Evolutionary conservation across 305 asterid species (phyloP).

Genomic region (Fraxinus latifolia): DNA sequence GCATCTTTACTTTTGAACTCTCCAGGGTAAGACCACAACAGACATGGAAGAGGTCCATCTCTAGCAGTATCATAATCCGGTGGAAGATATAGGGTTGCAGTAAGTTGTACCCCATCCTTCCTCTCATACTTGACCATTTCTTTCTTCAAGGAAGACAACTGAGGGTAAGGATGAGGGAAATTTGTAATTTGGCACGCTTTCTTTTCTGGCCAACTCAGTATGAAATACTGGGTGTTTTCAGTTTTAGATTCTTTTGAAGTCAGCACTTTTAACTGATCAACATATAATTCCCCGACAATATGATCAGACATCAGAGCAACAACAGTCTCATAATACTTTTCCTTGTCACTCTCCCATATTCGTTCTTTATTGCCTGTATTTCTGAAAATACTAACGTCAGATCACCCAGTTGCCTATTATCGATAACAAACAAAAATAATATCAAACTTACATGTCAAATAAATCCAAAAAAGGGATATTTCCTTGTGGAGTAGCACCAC

Average conservation of each 20-base stretch:
- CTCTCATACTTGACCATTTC: slow-evolving; percentile 91
- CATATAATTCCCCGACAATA: slow-evolving; percentile 56
- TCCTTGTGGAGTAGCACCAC: slow-evolving; percentile 95
- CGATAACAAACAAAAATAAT: slow-evolving; percentile 25
- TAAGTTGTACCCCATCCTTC: slow-evolving; percentile 95
- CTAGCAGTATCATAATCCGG: slow-evolving; percentile 79
- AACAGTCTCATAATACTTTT: slow-evolving; percentile 71
- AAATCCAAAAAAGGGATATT: slow-evolving; percentile 85
- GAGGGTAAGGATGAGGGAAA: slow-evolving; percentile 96
- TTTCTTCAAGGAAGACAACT: slow-evolving; percentile 76
- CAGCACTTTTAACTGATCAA: slow-evolving; percentile 59
- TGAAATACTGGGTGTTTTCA: slow-evolving; percentile 81
- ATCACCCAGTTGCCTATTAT: slow-evolving; percentile 20
- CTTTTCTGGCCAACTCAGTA: slow-evolving; percentile 84
- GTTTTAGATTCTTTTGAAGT: slow-evolving; percentile 93
- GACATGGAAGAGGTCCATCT: slow-evolving; percentile 98
- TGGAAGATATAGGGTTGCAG: slow-evolving; percentile 89
- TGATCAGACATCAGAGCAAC: slow-evolving; percentile 86
- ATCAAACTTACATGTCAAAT: slow-evolving; percentile 84
- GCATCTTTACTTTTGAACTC: slow-evolving; percentile 97
- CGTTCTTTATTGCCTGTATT: slow-evolving; percentile 90
- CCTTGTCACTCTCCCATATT: slow-evolving; percentile 95
- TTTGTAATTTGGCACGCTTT: slow-evolving; percentile 75
- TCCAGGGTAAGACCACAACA: slow-evolving; percentile 98
- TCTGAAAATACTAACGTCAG: slow-evolving; percentile 60